Conservation (phyloP, 306 rosid species). For the Dryas alaskensis region DNA sequence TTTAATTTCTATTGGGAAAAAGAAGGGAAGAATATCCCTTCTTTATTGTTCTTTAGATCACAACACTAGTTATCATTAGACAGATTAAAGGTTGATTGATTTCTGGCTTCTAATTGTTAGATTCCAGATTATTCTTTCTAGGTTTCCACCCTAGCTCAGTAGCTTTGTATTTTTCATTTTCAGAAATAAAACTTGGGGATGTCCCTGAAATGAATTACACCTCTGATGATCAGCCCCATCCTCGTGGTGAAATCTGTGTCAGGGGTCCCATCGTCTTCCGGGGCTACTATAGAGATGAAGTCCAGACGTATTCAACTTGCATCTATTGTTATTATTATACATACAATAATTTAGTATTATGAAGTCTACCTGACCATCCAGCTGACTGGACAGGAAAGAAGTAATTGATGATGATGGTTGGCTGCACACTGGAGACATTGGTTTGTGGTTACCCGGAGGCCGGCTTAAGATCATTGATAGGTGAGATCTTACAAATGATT, state of each 20-base stretch:
- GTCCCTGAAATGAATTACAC: conserved; percentile 96
- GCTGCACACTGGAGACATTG: conserved; percentile 89
- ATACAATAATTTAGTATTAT: conserved; percentile 16
- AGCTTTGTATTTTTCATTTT: conserved; percentile 16
- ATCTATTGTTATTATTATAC: background rate
- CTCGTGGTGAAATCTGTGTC: conserved; percentile 94
- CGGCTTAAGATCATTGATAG: conserved; percentile 89
- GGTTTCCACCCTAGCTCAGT: background rate
- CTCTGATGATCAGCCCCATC: conserved; percentile 75
- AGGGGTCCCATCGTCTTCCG: conserved; percentile 80
- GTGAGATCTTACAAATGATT: conserved; percentile 29
- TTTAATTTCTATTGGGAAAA: too few species aligned
- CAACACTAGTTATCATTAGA: too few species aligned
- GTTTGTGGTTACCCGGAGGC: conserved; percentile 77
- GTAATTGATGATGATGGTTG: conserved; percentile 73
- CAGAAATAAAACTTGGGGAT: conserved; percentile 87
- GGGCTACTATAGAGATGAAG: conserved; percentile 81
- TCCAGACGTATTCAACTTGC: conserved; percentile 55
- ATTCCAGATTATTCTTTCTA: background rate
- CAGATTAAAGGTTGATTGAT: background rate
- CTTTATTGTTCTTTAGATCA: too few species aligned
- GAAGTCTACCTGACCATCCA: background rate
- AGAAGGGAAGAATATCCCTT: too few species aligned
- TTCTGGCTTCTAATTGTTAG: background rate
- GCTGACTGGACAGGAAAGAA: conserved; percentile 60